Base-by-base conservation (phyloP, 768 basidiomycete genomes). In the Psilocybe tampanensis region DNA sequence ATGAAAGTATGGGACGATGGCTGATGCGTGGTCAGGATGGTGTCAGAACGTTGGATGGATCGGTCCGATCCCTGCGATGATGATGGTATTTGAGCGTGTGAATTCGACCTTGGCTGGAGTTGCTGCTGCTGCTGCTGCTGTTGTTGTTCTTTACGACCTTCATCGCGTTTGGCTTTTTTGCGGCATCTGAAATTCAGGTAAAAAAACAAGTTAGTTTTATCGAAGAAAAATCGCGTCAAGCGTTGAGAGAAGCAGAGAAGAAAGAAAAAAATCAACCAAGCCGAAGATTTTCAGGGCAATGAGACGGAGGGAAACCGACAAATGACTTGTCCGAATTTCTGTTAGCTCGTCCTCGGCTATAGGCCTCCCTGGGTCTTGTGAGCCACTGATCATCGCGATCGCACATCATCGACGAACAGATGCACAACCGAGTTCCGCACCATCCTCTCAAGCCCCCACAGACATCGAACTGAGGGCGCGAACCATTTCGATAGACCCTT, bases 151-250 rank as follows among this genome's bases (percentile, higher is more conserved):
- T 88, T 88, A 8, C 89, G 76, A 19, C 88, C 76, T 66, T 92
- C 90, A 48, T 90, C 87, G 1, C 90, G 84, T 72, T 92, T 92
- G 89, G 91, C 90, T 70, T 92, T 91, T 70, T 92, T 92, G 50
- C 90, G 82, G 70, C 90, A 91, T 47, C 86, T 88, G 19, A 29
- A 56, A 56, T 34, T 34, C 54, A 47, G n/a, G 43, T 54, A 49
- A 60, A 43, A 34, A 9, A 29, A 29, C 9, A 29, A 29, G n/a
- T n/a, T n/a, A n/a, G n/a, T n/a, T n/a, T n/a, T n/a, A 15, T 23
- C 12, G 44, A 45, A 23, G 3, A 5, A n/a, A 45, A 44, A 23
- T 44, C 2, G 21, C n/a, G n/a, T n/a, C n/a, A 44, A 22, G 22
- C 6, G 11, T 11, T 18, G 6, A 44, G 43, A 19, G 11, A 44